phyloP scores from a whole-genome alignment of 2,329 filamentous ascomycete species.

The Colletotrichum sojae region DNA sequence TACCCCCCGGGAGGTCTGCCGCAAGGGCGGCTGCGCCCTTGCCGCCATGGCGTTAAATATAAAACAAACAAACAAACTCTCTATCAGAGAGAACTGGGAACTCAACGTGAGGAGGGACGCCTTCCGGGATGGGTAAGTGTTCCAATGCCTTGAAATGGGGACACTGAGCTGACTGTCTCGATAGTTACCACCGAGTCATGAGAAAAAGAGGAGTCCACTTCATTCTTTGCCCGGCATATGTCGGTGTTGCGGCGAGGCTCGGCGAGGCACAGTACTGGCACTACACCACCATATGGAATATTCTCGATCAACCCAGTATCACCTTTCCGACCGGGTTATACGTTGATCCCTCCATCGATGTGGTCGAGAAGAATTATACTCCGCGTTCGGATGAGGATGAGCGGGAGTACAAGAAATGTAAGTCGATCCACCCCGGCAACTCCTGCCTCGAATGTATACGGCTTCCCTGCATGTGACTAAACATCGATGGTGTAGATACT shows the following conservation, averaged over 20 bases:
- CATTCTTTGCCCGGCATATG: constrained; percentile 46
- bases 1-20: too few species aligned
- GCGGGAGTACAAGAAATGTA: constrained; percentile 32
- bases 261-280: constrained; percentile 45
- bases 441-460: neutral
- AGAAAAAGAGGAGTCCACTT: constrained; percentile 46
- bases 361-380: constrained; percentile 12
- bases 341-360: constrained; percentile 12
- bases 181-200: constrained; percentile 41
- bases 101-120: constrained; percentile 43
- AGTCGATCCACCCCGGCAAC: neutral
- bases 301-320: constrained; percentile 48
- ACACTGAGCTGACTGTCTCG: neutral
- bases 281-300: constrained; percentile 52
- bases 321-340: constrained; percentile 46
- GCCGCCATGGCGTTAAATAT: too few species aligned
- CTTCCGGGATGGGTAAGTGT: constrained; percentile 46
- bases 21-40: too few species aligned
- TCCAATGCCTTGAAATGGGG: constrained; percentile 54
- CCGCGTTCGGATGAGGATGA: constrained; percentile 18
- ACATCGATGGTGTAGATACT: neutral
- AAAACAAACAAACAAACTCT: too few species aligned
- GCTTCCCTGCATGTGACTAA: too few species aligned
- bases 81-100: constrained; percentile 43
- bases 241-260: constrained; percentile 43